Conservation (phyloP, 164 flowering plant species). For the Paratinospora sagittata region DNA sequence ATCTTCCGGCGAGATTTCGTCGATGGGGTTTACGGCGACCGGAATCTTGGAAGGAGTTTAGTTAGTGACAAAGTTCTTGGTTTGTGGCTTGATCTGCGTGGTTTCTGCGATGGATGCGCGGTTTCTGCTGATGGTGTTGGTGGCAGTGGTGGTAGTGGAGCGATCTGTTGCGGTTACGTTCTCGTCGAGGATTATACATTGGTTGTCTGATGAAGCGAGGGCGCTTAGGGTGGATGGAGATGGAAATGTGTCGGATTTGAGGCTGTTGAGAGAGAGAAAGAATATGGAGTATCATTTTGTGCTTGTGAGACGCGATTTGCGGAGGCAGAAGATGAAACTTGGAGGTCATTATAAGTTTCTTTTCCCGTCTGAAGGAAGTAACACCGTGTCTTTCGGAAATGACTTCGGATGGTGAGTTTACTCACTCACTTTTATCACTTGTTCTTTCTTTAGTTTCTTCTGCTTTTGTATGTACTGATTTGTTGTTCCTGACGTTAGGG, state of each 20-base stretch:
- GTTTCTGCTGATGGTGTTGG: slow-evolving; percentile 2
- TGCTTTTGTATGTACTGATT: background rate
- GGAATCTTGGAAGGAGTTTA: background rate
- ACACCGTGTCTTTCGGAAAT: slow-evolving; percentile 56
- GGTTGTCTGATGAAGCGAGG: too few species aligned
- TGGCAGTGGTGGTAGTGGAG: slow-evolving; percentile 5
- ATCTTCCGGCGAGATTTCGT: background rate
- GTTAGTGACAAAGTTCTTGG: background rate
- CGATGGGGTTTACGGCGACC: background rate
- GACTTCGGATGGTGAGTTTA: slow-evolving; percentile 73
- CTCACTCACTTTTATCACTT: background rate
- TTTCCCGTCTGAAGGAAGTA: slow-evolving; percentile 71
- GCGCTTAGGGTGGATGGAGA: slow-evolving; percentile 23
- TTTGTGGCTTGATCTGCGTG: background rate
- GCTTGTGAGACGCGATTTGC: slow-evolving; percentile 49
- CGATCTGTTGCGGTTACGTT: slow-evolving; percentile 16
- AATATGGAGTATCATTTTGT: slow-evolving; percentile 46
- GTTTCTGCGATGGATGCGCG: slow-evolving; percentile 12
- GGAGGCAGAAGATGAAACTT: slow-evolving; percentile 68
- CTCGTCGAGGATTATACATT: slow-evolving; percentile 57
- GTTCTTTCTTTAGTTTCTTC: background rate
- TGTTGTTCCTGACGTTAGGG: background rate
- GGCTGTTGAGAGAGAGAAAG: slow-evolving; percentile 39
- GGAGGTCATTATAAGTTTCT: slow-evolving; percentile 39
- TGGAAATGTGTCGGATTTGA: slow-evolving; percentile 6